Evolutionary conservation across 2,329 filamentous ascomycete genomes (phyloP), one percentile per base, ranked within the genome.

Genomic region (Zelopaecilomyces penicillatus): DNA sequence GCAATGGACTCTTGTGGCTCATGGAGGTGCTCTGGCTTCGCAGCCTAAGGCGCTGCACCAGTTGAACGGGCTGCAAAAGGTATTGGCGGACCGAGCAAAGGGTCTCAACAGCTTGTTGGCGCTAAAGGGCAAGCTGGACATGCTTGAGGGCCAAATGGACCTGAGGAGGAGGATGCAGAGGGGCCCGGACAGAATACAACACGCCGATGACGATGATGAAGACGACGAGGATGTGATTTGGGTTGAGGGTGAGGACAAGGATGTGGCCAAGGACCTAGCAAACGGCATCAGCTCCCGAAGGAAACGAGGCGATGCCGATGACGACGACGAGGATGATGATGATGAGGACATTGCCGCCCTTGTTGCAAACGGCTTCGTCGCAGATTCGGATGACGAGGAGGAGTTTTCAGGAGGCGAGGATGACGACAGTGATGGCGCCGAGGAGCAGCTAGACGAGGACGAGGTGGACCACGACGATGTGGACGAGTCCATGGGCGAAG

Each of bases 111-210:
- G 85, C 52, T 71, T 98, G 38, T 72, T 98, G 32, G 79, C 90
- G 19, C 75, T 98, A 48, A 96, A 96, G 70, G 93, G 93, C 27
- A 95, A 96, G 66, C 75, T 98, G 30, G 91, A 97, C 60, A 87
- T 98, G 79, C 75, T 97, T 40, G 85, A 93, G 57, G 83, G 87
- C 5, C 93, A 98, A 67, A 83, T 97, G 64, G 80, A 87, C 56
- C 69, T 95, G 55, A 76, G 93, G 41, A 80, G 80, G 45, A 78
- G 76, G 49, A 80, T 89, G 65, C 80, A 84, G 57, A 74, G 65
- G 50, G 61, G 52, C 45, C 49, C 52, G 5, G 58, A 52, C 28
- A 57, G 50, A 10, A 46, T 49, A 12, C 69, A 70, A 39, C 68
- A 71, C 12, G 71, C 70, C 34, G 71, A 73, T 2, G 73, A 75